phyloP scores from a whole-genome alignment of 2,329 filamentous ascomycete genomes.

The Calonectria pseudoturangicola region DNA sequence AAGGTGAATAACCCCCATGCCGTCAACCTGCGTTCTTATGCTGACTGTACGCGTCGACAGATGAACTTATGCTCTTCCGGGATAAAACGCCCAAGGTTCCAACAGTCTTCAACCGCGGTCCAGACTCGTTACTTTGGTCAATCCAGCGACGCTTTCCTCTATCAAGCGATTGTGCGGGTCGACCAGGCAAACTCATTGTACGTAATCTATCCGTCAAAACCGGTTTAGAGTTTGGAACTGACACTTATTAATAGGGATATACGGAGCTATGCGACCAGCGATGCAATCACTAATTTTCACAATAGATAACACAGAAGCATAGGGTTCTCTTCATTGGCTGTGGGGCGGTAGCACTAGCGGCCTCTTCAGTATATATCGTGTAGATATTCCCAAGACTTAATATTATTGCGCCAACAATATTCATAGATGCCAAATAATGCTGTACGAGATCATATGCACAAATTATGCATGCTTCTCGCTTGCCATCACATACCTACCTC shows the following conservation, averaged over 20 bases:
- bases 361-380: too few relatives aligned
- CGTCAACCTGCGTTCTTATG: not conserved
- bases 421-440: too few relatives aligned
- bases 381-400: too few relatives aligned
- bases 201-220: not conserved
- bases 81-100: conserved; percentile 16
- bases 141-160: conserved; percentile 6
- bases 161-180: conserved; percentile 6
- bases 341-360: too few relatives aligned
- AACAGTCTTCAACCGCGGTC: conserved; percentile 16
- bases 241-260: conserved; percentile 1
- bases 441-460: too few relatives aligned
- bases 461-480: too few relatives aligned
- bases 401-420: too few relatives aligned
- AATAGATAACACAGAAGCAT: not conserved
- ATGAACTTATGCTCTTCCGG: conserved; percentile 21
- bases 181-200: conserved; percentile 9
- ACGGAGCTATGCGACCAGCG: conserved; percentile 3
- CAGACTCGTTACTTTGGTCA: conserved; percentile 11
- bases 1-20: not conserved
- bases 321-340: not conserved
- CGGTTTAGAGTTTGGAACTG: not conserved
- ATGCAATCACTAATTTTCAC: not conserved
- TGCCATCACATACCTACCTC: too few relatives aligned
- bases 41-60: not conserved